Conservation (phyloP, 371 early-diverging fungal species). For the Mucor racemosus region DNA sequence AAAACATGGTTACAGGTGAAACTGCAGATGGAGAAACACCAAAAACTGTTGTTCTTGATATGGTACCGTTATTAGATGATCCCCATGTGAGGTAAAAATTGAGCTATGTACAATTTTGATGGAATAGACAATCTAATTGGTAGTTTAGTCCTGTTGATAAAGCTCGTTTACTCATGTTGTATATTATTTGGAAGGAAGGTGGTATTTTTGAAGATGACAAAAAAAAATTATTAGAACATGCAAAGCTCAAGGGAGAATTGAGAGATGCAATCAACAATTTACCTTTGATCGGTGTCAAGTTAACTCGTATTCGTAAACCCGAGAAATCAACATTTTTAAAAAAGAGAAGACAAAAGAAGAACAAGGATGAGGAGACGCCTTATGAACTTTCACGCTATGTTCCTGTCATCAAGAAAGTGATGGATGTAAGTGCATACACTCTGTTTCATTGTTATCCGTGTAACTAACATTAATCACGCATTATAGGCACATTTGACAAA, state of each 20-base stretch:
- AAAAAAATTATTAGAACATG: constrained; percentile 73
- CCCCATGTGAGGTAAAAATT: constrained; percentile 47
- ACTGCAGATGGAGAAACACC: constrained; percentile 83
- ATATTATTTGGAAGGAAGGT: constrained; percentile 76
- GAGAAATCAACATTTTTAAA: constrained; percentile 39
- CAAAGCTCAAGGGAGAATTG: constrained; percentile 69
- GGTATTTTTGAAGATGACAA: constrained; percentile 75
- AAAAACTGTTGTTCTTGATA: constrained; percentile 81
- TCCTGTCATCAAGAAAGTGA: constrained; percentile 60
- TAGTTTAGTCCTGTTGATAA: constrained; percentile 70
- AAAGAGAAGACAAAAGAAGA: constrained; percentile 39
- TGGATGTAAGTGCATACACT: constrained; percentile 38
- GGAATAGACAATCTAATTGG: background rate
- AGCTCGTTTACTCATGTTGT: constrained; percentile 86
- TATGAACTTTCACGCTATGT: constrained; percentile 76
- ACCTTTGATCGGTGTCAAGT: constrained; percentile 65
- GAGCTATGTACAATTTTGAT: background rate
- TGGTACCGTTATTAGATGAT: constrained; percentile 87
- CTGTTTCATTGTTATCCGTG: too few species aligned
- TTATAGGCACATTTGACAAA: constrained; percentile 59
- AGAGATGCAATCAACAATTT: constrained; percentile 81
- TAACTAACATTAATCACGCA: background rate
- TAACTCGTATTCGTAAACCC: constrained; percentile 37
- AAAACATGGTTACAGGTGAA: constrained; percentile 91
- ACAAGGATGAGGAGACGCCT: constrained; percentile 42